These are phyloP conservation scores for Nannochloris sp. DNA, from an alignment of 139 green algal genomes.

Conservation along the genomic window DNA sequence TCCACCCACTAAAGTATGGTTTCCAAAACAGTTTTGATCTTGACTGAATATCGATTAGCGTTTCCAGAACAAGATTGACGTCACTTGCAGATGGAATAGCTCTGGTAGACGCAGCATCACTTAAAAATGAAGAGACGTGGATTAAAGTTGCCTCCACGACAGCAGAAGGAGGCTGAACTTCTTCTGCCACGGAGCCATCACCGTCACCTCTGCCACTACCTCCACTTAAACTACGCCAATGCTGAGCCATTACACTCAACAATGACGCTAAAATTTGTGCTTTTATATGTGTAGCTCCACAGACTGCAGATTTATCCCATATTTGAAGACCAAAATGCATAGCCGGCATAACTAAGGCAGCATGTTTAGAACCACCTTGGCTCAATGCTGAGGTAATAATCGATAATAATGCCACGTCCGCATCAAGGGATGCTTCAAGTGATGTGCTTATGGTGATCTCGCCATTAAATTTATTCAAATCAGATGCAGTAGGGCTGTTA, in stretches of 20 bases:
- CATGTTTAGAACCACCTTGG: background rate
- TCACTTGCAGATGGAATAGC: conserved; percentile 11
- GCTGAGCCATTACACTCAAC: conserved; percentile 13
- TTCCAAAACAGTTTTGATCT: conserved; percentile 7
- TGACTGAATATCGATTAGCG: conserved; percentile 25
- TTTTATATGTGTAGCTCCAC: background rate
- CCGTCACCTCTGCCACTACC: no score
- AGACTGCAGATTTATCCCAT: background rate
- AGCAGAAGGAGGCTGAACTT: background rate
- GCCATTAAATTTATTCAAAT: no score
- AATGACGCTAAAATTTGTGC: conserved; percentile 2
- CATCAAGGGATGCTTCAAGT: background rate
- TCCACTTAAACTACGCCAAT: conserved; percentile 8
- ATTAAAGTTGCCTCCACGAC: background rate
- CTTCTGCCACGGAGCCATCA: no score
- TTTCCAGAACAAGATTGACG: conserved; percentile 21
- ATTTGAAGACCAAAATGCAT: background rate
- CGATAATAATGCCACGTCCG: background rate
- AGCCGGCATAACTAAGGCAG: background rate
- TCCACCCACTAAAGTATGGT: conserved; percentile 1
- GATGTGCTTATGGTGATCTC: no score
- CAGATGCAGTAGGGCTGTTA: background rate
- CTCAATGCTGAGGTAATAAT: background rate
- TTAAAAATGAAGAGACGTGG: conserved; percentile 1
- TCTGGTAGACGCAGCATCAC: background rate